phyloP scores from a whole-genome alignment of 306 rosid species.

The Oemleria cerasiformis region DNA sequence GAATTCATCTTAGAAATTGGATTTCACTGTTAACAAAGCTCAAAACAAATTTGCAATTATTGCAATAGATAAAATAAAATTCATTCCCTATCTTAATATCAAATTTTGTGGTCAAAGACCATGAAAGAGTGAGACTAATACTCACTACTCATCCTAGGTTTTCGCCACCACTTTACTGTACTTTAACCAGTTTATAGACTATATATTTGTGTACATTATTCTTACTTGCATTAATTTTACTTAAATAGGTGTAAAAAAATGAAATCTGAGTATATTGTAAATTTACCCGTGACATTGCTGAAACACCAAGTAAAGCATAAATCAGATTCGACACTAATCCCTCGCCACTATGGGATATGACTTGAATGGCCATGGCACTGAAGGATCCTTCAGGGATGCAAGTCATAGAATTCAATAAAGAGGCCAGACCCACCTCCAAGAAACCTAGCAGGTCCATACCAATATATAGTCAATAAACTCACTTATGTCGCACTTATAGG shows the following conservation, averaged over 20 bases:
- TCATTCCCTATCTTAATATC: neutral
- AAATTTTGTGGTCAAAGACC: neutral
- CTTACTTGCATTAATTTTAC: neutral
- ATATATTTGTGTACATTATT: neutral
- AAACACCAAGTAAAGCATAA: conserved; percentile 94
- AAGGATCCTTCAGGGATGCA: conserved; percentile 62
- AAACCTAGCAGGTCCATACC: conserved; percentile 58
- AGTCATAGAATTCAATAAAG: conserved; percentile 57
- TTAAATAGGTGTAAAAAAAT: neutral
- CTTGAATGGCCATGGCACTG: conserved; percentile 58
- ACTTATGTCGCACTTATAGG: conserved; percentile 13
- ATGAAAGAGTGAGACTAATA: neutral
- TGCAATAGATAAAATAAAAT: too few species aligned
- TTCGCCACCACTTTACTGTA: neutral
- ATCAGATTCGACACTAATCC: conserved; percentile 91
- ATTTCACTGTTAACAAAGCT: neutral
- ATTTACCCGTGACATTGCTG: conserved; percentile 96
- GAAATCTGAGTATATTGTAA: conserved; percentile 2
- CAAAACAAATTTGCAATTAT: neutral
- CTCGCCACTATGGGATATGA: conserved; percentile 86
- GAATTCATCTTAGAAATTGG: neutral
- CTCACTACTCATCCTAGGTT: neutral
- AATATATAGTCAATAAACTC: conserved; percentile 14
- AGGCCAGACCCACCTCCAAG: conserved; percentile 76
- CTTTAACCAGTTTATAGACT: neutral